These are phyloP conservation scores for Phialophora tarda DNA, from an alignment of 2,329 filamentous ascomycete genomes.

Conservation along the genomic window DNA sequence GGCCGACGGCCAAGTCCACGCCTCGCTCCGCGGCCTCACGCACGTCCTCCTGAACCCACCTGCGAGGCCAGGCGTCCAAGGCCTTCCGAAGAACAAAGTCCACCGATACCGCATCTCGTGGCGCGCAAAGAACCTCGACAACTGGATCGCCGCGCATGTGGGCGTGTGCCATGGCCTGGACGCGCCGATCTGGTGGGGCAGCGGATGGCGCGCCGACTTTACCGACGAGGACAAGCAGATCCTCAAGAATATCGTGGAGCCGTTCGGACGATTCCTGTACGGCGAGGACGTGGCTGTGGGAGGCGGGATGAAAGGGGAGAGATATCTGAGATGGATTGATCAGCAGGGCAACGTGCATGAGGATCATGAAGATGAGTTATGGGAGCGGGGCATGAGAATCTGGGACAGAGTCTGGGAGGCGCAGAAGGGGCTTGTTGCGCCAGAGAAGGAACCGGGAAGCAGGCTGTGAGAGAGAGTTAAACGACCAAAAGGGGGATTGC, in stretches of 20 bases:
- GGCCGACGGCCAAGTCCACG: constrained; percentile 50
- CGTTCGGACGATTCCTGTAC: constrained; percentile 37
- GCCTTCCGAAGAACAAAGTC: constrained; percentile 27
- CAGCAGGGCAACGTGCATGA: constrained; percentile 32
- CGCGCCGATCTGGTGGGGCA: constrained; percentile 39
- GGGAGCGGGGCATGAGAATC: constrained; percentile 36
- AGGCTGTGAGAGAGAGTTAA: not conserved
- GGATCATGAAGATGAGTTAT: constrained; percentile 36
- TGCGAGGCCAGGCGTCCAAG: constrained; percentile 10
- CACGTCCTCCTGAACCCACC: constrained; percentile 38
- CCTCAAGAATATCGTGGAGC: constrained; percentile 33
- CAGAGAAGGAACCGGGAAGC: constrained; percentile 18
- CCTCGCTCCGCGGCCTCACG: constrained; percentile 46
- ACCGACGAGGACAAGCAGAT: constrained; percentile 31
- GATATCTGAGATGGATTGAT: constrained; percentile 32
- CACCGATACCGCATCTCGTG: constrained; percentile 40
- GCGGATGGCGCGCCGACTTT: constrained; percentile 37
- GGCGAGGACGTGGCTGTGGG: constrained; percentile 31
- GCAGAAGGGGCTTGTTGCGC: constrained; percentile 29
- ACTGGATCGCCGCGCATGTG: constrained; percentile 34
- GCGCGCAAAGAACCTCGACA: constrained; percentile 37
- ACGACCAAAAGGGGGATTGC: not conserved
- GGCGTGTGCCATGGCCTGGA: constrained; percentile 39
- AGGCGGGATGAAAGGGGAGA: constrained; percentile 17
- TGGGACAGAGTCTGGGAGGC: constrained; percentile 36